Percentiles rank a stretch among this genome's conserved stretches.
Evolutionary conservation across 2,329 filamentous ascomycete species (phyloP).

Genomic region (Exophiala bonariae): DNA sequence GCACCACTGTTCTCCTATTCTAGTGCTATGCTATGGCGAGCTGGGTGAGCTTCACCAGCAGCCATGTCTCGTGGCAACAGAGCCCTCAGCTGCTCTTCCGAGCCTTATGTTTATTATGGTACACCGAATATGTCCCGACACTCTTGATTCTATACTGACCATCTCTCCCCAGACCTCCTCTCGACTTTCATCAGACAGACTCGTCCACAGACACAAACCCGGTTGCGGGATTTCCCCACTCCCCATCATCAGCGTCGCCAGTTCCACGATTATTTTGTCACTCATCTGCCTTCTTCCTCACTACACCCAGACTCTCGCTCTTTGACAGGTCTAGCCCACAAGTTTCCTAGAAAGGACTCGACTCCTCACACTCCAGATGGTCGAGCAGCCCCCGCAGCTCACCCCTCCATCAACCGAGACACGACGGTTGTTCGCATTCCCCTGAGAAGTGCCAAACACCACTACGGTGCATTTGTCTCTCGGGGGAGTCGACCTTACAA

Average conservation of each 20-base stretch:
- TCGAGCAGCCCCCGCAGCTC: constrained; percentile 55
- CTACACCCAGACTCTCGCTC: constrained; percentile 80
- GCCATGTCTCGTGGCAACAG: constrained; percentile 25
- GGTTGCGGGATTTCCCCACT: constrained; percentile 13
- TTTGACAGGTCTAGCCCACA: constrained; percentile 69
- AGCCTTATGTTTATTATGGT: constrained; percentile 25
- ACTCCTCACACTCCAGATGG: constrained; percentile 68
- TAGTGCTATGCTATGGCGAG: constrained; percentile 25
- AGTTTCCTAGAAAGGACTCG: constrained; percentile 81
- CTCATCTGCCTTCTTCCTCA: constrained; percentile 89
- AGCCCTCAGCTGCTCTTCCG: constrained; percentile 16
- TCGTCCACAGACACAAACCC: constrained; percentile 14
- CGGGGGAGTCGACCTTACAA: constrained; percentile 85
- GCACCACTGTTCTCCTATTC: neutral
- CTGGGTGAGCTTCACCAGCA: constrained; percentile 11
- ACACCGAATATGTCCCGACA: constrained; percentile 12
- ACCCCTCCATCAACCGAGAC: constrained; percentile 66
- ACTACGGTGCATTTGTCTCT: constrained; percentile 79
- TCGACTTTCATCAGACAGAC: constrained; percentile 33
- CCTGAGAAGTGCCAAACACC: constrained; percentile 88
- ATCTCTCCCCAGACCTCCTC: constrained; percentile 35
- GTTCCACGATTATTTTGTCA: constrained; percentile 98
- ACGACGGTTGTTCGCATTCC: constrained; percentile 95
- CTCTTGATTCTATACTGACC: neutral
- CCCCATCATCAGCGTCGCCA: constrained; percentile 41